Conservation (phyloP, 1,284 basidiomycete species). For the Cryptococcus depauperatus region DNA sequence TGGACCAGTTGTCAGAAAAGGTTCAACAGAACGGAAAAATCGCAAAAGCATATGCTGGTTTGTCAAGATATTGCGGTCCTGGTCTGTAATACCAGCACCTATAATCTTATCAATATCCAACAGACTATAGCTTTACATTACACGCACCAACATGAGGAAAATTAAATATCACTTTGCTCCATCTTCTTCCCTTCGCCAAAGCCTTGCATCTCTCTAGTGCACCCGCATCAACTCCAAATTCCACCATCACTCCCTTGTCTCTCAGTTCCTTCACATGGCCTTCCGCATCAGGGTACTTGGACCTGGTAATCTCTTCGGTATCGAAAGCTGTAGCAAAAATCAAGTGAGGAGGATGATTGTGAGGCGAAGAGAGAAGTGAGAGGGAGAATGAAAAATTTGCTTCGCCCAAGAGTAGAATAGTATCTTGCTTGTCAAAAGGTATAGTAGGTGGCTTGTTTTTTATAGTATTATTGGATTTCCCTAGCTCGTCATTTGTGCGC, state of each 20-base stretch:
- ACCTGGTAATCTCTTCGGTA: conserved; percentile 62
- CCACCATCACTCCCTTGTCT: conserved; percentile 58
- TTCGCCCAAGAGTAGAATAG: conserved; percentile 84
- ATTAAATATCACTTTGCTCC: conserved; percentile 83
- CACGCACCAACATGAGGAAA: conserved; percentile 89
- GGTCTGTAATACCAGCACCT: conserved; percentile 91
- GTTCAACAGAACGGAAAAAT: conserved; percentile 68
- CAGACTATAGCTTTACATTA: not conserved
- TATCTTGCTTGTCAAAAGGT: conserved; percentile 69
- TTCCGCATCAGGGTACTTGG: conserved; percentile 75
- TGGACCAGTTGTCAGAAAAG: conserved; percentile 56
- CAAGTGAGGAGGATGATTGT: conserved; percentile 57
- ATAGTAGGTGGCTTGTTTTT: conserved; percentile 55
- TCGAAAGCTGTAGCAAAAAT: conserved; percentile 86
- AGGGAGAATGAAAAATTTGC: conserved; percentile 87
- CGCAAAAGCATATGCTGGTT: conserved; percentile 84
- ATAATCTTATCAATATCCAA: not conserved
- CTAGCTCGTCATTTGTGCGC: not conserved
- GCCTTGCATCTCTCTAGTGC: conserved; percentile 55
- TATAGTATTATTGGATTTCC: conserved; percentile 2
- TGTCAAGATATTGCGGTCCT: conserved; percentile 83
- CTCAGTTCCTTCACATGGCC: conserved; percentile 56
- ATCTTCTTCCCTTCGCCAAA: conserved; percentile 48
- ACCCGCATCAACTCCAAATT: conserved; percentile 81
- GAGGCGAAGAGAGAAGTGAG: conserved; percentile 56